Percentiles rank a stretch among this genome's conserved stretches.
phyloP scores from a whole-genome alignment of 164 flowering plant genomes.

The Vitis rupestris region DNA sequence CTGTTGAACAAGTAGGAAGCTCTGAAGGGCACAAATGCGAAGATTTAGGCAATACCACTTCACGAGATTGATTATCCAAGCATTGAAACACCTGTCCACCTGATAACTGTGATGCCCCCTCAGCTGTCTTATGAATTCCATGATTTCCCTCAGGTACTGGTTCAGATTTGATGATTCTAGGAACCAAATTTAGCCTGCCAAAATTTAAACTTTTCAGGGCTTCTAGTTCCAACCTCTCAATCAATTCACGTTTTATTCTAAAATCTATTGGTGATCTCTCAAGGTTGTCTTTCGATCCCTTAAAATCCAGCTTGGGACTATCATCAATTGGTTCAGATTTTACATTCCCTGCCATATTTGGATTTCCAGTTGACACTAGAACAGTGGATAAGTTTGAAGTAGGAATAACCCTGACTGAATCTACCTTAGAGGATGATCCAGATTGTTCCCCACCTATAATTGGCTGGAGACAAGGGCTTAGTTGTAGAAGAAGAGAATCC shows the following conservation, averaged over 20 bases:
- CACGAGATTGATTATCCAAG: conserved; percentile 7
- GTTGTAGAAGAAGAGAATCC: conserved; percentile 34
- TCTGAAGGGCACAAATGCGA: conserved; percentile 1
- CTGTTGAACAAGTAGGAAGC: conserved; percentile 13
- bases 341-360: conserved; percentile 17
- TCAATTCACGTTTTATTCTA: conserved; percentile 35
- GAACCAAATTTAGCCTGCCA: conserved; percentile 10
- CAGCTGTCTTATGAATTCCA: conserved; percentile 8
- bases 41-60: conserved; percentile 4
- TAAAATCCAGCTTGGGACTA: conserved; percentile 11
- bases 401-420: conserved; percentile 11
- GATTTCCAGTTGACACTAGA: conserved; percentile 3
- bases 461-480: conserved; percentile 22
- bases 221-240: conserved; percentile 17
- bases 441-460: conserved; percentile 9
- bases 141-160: conserved; percentile 15
- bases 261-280: conserved; percentile 5
- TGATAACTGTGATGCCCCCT: conserved; percentile 13
- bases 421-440: conserved; percentile 12
- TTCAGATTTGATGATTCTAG: conserved; percentile 38
- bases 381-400: conserved; percentile 8
- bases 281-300: conserved; percentile 2
- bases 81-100: conserved; percentile 9
- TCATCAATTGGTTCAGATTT: conserved; percentile 57
- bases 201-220: neutral